Conservation (phyloP, 2,329 filamentous ascomycete species). For the Ceratocystis albifundus region DNA sequence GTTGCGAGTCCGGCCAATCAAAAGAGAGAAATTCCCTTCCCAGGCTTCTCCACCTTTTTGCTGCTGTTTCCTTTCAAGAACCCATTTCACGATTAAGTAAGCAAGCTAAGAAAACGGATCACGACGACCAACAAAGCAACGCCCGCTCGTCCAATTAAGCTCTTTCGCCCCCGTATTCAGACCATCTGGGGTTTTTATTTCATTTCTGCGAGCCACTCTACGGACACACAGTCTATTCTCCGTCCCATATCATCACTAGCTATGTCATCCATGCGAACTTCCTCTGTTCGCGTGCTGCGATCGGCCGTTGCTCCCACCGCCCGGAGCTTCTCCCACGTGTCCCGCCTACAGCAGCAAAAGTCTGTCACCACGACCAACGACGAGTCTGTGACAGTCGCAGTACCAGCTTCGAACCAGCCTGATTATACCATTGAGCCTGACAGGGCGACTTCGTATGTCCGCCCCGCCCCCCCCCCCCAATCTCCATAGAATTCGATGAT, state of each 20-base stretch:
- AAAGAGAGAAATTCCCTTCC: constrained; percentile 7
- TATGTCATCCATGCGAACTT: constrained; percentile 16
- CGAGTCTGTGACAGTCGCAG: constrained; percentile 32
- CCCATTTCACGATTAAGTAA: too few relatives aligned
- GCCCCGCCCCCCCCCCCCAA: too few relatives aligned
- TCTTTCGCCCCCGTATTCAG: too few relatives aligned
- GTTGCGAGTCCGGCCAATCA: constrained; percentile 37
- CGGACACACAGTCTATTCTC: too few relatives aligned
- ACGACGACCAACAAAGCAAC: too few relatives aligned
- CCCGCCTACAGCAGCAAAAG: constrained; percentile 42
- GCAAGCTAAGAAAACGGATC: too few relatives aligned
- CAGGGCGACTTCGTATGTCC: constrained; percentile 75
- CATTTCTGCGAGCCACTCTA: too few relatives aligned
- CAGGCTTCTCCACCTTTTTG: constrained; percentile 4
- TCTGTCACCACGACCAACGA: constrained; percentile 29
- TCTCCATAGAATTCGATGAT: not conserved
- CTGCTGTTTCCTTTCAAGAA: too few relatives aligned
- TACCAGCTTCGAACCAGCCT: constrained; percentile 51
- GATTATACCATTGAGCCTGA: constrained; percentile 74
- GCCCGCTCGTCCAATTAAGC: too few relatives aligned
- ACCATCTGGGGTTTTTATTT: too few relatives aligned
- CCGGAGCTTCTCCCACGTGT: constrained; percentile 32
- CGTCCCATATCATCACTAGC: not conserved
- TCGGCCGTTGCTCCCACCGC: not conserved
- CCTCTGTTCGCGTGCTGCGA: constrained; percentile 8